Evolutionary conservation across 2,329 filamentous ascomycete species (phyloP).

Genomic region (Fusarium sp.): DNA sequence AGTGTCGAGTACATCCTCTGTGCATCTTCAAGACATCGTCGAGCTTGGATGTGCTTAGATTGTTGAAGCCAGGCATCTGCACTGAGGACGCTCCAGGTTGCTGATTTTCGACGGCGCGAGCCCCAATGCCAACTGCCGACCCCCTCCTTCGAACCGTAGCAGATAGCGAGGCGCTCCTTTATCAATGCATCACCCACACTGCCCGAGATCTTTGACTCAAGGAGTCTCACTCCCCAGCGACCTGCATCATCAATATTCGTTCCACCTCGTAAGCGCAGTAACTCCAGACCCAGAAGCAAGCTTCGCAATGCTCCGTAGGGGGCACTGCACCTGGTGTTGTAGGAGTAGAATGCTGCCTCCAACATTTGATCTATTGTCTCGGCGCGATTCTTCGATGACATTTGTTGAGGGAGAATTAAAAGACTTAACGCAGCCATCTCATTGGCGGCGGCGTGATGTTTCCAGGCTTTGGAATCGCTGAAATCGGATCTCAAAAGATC

Average conservation of each 20-base stretch:
- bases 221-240: slow-evolving; percentile 82
- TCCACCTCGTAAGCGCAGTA: slow-evolving; percentile 83
- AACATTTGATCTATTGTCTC: slow-evolving; percentile 89
- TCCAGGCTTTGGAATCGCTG: slow-evolving; percentile 96
- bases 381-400: slow-evolving; percentile 79
- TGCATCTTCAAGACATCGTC: slow-evolving; percentile 80
- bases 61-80: slow-evolving; percentile 86
- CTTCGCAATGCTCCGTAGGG: slow-evolving; percentile 85
- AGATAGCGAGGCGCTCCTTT: slow-evolving; percentile 86
- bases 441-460: slow-evolving; percentile 90
- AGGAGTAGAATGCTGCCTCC: slow-evolving; percentile 92
- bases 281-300: slow-evolving; percentile 80
- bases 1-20: slow-evolving; percentile 65
- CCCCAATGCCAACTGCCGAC: slow-evolving; percentile 76
- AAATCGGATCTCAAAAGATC: slow-evolving; percentile 91
- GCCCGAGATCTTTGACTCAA: slow-evolving; percentile 83
- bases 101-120: slow-evolving; percentile 82
- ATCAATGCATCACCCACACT: slow-evolving; percentile 83
- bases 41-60: slow-evolving; percentile 81
- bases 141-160: slow-evolving; percentile 81
- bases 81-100: slow-evolving; percentile 86
- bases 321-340: slow-evolving; percentile 84
- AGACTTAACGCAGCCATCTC: slow-evolving; percentile 94
- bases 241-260: slow-evolving; percentile 87
- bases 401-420: slow-evolving; percentile 78